Evolutionary conservation across 176 grass and related monocot genomes (phyloP).

Genomic region (Triticum monococcum): DNA sequence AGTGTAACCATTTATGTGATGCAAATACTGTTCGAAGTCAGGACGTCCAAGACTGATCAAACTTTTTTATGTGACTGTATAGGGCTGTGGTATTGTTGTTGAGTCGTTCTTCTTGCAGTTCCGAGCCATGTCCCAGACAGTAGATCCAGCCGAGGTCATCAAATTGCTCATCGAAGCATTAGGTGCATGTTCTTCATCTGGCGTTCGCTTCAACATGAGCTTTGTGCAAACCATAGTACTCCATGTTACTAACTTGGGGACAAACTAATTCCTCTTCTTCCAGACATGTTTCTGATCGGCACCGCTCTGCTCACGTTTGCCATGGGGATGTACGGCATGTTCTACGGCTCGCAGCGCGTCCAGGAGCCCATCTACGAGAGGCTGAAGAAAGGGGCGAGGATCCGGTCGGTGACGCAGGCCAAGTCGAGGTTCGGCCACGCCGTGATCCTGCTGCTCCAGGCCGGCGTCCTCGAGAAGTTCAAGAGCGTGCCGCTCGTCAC

Average conservation of each 20-base stretch:
- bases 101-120: constrained; percentile 55
- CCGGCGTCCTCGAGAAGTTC: constrained; percentile 73
- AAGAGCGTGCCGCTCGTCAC: constrained; percentile 62
- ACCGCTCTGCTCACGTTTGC: constrained; percentile 84
- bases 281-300: constrained; percentile 90
- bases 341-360: constrained; percentile 38
- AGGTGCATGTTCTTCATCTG: constrained; percentile 19
- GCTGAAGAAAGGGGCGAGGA: constrained; percentile 59
- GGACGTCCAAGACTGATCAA: neutral
- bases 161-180: constrained; percentile 65
- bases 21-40: no score
- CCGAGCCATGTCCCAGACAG: neutral
- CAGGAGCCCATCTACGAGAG: constrained; percentile 50
- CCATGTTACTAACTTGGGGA: no score
- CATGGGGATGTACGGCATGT: constrained; percentile 74
- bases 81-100: constrained; percentile 71
- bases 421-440: constrained; percentile 86
- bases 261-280: no score
- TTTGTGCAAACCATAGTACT: no score
- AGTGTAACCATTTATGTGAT: no score
- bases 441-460: constrained; percentile 71
- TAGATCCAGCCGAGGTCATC: constrained; percentile 44
- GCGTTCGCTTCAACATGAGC: no score
- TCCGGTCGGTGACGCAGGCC: constrained; percentile 50
- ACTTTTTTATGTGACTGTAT: neutral